Base-by-base conservation (phyloP, 2,329 filamentous ascomycete species). In the Pochonia chlamydosporia region DNA sequence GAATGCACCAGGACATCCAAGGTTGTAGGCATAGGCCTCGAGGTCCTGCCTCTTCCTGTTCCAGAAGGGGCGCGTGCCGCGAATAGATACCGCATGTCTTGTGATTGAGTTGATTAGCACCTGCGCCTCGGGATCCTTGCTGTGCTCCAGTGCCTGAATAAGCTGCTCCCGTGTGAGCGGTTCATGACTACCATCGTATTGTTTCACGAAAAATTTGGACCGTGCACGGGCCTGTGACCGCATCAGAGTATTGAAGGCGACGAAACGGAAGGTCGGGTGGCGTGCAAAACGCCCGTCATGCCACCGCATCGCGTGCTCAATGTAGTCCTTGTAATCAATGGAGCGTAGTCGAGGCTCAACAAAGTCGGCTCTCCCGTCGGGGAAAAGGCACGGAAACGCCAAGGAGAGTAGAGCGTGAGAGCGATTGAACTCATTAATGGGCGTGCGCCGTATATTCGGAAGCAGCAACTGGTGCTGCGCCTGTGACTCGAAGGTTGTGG, bases 371-470 rank as follows among this genome's bases (percentile, higher is more conserved):
- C 41, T 30, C 4, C 49, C 43, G 9, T 36, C 24, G 31, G 47
- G 49, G 37, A 46, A 51, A 8, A 51, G 35, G 16, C 9, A 31
- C 1, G 40, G 48, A 36, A 52, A 50, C 7, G 50, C 48, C 2
- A 52, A 25, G n/a, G 51, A 53, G 21, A 51, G 40, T 11, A 49
- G 39, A 9, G 46, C 47, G 10, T 53, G 26, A 13, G 41, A 51
- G 13, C 40, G 26, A 33, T 35, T 35, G 16, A 35, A 35, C 33
- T 35, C 33, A 18, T 35, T 35, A 7, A 35, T 16, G 7, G 33
- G 33, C 14, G 33, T 33, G 16, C n/a, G 14, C 14, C 33, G 33
- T 16, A 35, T 35, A 16, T 35, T 18, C 14, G 33, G 51, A 16
- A 50, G 28, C 41, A 40, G 14, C 25, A 50, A 13, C 11, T 49